Conservation (phyloP, 23 red algal species). For the Gracilaria caudata region DNA sequence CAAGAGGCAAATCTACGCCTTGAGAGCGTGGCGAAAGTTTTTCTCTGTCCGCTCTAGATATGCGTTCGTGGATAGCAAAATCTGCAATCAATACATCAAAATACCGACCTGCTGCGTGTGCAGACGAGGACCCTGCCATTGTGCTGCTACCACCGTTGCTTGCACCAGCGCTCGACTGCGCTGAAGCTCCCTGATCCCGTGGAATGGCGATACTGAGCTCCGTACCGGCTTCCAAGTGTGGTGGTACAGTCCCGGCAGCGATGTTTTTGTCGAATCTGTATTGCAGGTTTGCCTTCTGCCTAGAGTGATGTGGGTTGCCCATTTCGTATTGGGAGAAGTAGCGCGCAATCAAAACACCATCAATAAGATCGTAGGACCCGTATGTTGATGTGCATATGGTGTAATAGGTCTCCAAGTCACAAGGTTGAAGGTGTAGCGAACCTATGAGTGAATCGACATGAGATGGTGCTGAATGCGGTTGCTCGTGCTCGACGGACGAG, state of each 20-base stretch:
- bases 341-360: background rate
- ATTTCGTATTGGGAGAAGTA: no score
- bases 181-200: no score
- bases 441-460: no score
- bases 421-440: background rate
- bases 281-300: background rate
- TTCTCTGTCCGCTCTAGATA: background rate
- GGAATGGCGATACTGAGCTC: background rate
- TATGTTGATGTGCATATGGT: background rate
- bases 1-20: background rate
- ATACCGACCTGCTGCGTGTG: background rate
- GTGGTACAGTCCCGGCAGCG: background rate
- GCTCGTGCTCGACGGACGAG: no score
- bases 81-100: background rate
- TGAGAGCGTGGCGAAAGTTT: background rate
- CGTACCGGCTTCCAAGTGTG: background rate
- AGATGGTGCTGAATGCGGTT: no score
- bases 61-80: background rate
- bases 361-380: constrained; percentile 2
- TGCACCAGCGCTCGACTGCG: no score
- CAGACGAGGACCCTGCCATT: background rate
- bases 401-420: background rate
- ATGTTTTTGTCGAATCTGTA: background rate
- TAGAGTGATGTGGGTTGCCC: background rate
- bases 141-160: background rate